Evolutionary conservation across 23 red algal species (phyloP).

Genomic region (Gracilaria gracilis): DNA sequence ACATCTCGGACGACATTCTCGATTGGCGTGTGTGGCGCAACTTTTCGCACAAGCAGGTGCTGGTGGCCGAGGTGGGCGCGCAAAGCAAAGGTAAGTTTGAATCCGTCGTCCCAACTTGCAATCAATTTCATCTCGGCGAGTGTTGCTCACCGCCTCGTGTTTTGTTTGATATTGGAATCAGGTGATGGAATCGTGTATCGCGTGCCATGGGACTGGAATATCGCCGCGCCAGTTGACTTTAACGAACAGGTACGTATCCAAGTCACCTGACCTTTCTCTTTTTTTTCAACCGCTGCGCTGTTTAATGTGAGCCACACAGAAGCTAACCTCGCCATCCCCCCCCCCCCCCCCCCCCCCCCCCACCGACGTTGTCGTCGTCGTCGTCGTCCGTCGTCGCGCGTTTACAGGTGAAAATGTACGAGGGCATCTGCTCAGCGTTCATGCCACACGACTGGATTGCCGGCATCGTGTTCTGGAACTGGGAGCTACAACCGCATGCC

Average conservation of each 20-base stretch:
- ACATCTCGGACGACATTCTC: conserved; percentile 22
- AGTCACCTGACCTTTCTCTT: background rate
- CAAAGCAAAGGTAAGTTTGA: conserved; percentile 61
- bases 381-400: too few species aligned
- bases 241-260: conserved; percentile 46
- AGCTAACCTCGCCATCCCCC: too few species aligned
- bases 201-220: conserved; percentile 54
- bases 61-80: conserved; percentile 45
- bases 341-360: too few species aligned
- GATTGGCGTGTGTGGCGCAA: background rate
- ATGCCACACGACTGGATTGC: background rate
- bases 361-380: too few species aligned
- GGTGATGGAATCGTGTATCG: conserved; percentile 56
- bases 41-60: conserved; percentile 31
- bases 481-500: conserved; percentile 40
- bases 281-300: background rate
- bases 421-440: conserved; percentile 48
- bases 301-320: background rate
- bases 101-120: background rate
- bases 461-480: conserved; percentile 57
- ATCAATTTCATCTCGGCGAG: too few species aligned
- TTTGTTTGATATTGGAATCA: background rate
- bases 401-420: conserved; percentile 52
- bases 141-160: too few species aligned
- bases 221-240: conserved; percentile 27